Percentiles rank a stretch among this genome's conserved stretches.
These are phyloP conservation scores for Passiflora organensis DNA, from an alignment of 345 rosid genomes.

Conservation along the genomic window DNA sequence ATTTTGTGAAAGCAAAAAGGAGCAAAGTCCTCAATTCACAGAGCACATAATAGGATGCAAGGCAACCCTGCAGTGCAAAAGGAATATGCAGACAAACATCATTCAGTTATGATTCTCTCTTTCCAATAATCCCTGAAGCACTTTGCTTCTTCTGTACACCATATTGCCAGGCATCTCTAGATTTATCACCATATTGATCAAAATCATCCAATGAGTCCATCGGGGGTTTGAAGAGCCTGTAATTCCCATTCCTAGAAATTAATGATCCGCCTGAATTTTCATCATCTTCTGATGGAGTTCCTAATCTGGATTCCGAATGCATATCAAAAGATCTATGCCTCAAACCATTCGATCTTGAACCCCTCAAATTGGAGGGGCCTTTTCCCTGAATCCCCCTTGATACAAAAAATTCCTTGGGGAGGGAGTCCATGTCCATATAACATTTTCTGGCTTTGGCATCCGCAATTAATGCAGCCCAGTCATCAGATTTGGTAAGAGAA, in stretches of 20 bases:
- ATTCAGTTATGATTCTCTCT: constrained; percentile 38
- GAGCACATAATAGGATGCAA: too few species aligned
- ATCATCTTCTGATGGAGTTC: constrained; percentile 69
- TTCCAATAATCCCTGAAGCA: constrained; percentile 40
- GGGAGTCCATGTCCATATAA: constrained; percentile 85
- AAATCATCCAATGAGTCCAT: constrained; percentile 58
- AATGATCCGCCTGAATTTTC: constrained; percentile 49
- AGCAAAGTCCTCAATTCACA: too few species aligned
- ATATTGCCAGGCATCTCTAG: constrained; percentile 78
- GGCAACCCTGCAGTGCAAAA: too few species aligned
- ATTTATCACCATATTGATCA: constrained; percentile 54
- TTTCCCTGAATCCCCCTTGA: constrained; percentile 57
- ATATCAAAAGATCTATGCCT: constrained; percentile 61
- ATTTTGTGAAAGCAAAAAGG: too few species aligned
- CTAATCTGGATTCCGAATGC: constrained; percentile 63
- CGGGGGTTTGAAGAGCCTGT: constrained; percentile 33
- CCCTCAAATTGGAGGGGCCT: constrained; percentile 51
- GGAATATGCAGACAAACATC: too few species aligned
- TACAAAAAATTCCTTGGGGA: constrained; percentile 60
- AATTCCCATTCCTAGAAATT: constrained; percentile 53
- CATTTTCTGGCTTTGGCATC: constrained; percentile 91
- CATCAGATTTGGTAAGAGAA: constrained; percentile 76
- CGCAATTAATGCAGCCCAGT: constrained; percentile 83
- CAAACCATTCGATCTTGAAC: constrained; percentile 61
- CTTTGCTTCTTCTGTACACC: constrained; percentile 38